Evolutionary conservation across 306 rosid species (phyloP), one percentile per base, ranked within the genome.

Genomic region (Medicago arabica): DNA sequence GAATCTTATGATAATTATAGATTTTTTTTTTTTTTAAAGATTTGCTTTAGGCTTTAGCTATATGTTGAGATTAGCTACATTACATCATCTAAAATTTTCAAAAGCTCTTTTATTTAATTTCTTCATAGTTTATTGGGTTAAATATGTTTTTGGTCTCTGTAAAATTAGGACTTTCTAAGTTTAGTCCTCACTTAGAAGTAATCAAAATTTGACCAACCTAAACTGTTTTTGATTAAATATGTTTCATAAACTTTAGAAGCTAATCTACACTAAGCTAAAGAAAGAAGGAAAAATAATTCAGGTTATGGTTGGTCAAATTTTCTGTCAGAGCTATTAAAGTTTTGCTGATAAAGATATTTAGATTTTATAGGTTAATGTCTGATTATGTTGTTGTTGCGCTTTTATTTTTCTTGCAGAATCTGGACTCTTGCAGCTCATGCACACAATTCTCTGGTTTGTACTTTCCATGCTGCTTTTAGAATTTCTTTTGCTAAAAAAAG

Each of bases 371-470:
- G 43, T 39, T 50, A 28, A 1, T 10, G 15, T 55, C 57, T 75
- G 51, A 60, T 74, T 58, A 46, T 3, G 38, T 12, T 43, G 16
- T 69, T 13, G 41, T 28, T 2, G 2, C 6, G 31, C 31, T 49
- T 31, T 28, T 21, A 76, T 15, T 72, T 55, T 51, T 28, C 17
- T 68, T 70, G 60, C 79, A 91, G 93, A 66, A 31, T 81, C n/a
- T 40, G 78, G 85, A 81, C 72, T 69, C 85, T 55, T 75, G 67
- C 39, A 57, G 77, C 68, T 86, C 90, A 16, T n/a, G 75, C 36
- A 76, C 88, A 13, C 85, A 78, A 49, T 41, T 41, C 10, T 41
- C 46, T 41, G 46, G 46, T 41, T 8, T 41, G 46, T 1, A 11
- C 13, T 41, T 11, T 41, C 13, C 12, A 41, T 41, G 46, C 46